Base-by-base conservation (phyloP, 129 eudicot genomes). In the Helianthus annuus region DNA sequence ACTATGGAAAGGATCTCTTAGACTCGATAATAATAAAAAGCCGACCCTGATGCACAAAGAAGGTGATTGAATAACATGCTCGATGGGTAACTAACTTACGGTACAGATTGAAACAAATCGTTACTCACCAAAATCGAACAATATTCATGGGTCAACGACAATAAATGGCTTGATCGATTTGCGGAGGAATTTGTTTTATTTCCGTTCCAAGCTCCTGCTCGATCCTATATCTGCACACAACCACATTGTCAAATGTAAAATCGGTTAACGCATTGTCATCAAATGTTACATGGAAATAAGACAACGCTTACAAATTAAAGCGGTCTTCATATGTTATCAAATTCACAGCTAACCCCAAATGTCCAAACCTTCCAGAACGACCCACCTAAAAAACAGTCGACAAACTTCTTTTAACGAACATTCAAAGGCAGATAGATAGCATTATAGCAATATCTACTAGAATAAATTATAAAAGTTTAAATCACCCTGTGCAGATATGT, bases 171-270 rank as follows among this genome's bases (percentile, higher is more conserved):
- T 84, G 85, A 62, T 84, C 86, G 32, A 84, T 84, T 12, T 75
- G 81, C 2, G 88, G 87, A 68, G 87, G 92, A 81, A 87, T 84
- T 76, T 78, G 92, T 69, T 84, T 87, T 8, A 87, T 84, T 70
- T 87, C 89, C 6, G 87, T 82, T 29, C 87, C 92, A 58, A 87
- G 89, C 83, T 87, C 89, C 74, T 84, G 89, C 71, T 83, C 91
- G 17, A 86, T 86, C 78, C 79, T 75, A 78, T 84, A 79, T 76
- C 89, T 87, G 76, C 56, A 77, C 61, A 68, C n/a, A 61, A 22
- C 36, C 69, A 70, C 52, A 70, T 48, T 48, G 58, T 38, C n/a
- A 60, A 59, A 52, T 7, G 61, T 19, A 38, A 22, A 49, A 29
- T 44, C 27, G 24, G 68, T 6, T 44, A 75, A 65, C 24, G 72